These are phyloP conservation scores for Strigomonas culicis DNA, from an alignment of 208 protist genomes.

Conservation along the genomic window DNA sequence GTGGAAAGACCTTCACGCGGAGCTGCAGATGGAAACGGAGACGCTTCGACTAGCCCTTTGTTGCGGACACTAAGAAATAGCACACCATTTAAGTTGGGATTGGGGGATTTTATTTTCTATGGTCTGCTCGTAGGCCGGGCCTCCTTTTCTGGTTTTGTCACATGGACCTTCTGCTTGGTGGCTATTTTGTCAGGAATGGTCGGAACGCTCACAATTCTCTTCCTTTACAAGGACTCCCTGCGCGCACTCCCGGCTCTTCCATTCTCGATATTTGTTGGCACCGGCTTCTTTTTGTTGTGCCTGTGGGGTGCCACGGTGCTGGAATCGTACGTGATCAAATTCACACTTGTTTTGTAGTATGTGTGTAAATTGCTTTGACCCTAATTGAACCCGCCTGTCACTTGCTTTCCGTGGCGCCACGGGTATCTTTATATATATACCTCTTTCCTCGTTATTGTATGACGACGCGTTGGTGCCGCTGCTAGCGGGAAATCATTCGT, in stretches of 20 bases:
- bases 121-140: slow-evolving; percentile 68
- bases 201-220: slow-evolving; percentile 46
- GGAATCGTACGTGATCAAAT: neutral
- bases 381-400: no score
- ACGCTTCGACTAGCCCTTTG: neutral
- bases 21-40: neutral
- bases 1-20: neutral
- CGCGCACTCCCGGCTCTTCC: slow-evolving; percentile 74
- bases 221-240: slow-evolving; percentile 38
- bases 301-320: neutral
- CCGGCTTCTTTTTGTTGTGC: slow-evolving; percentile 38
- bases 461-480: no score
- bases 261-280: slow-evolving; percentile 67
- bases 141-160: slow-evolving; percentile 38
- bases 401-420: no score
- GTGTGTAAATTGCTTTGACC: no score
- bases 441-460: no score
- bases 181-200: slow-evolving; percentile 63
- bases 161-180: slow-evolving; percentile 54
- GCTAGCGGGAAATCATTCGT: no score
- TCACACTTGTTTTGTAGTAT: neutral
- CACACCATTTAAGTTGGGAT: slow-evolving; percentile 66
- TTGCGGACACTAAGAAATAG: slow-evolving; percentile 3
- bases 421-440: no score
- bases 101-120: slow-evolving; percentile 91